Base-by-base conservation (phyloP, 148 eudicot genomes). In the Salicornia ramosissima region DNA sequence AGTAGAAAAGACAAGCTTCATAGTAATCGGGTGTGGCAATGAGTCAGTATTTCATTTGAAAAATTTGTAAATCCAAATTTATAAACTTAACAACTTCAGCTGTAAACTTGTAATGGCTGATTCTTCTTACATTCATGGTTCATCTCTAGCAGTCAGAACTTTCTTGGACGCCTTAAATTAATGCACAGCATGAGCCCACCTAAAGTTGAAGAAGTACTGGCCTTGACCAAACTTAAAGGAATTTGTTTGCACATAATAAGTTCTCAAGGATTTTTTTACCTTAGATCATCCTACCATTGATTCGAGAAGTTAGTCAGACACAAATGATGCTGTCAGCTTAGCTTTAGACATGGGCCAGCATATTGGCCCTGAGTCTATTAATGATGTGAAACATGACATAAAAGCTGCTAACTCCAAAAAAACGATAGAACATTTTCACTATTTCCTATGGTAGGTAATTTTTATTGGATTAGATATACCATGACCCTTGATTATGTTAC, bases 121-220 rank as follows among this genome's bases (percentile, higher is more conserved):
- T 60, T 34, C 6, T 33, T 33, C 2, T 2, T 33, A 33, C 11
- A 21, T 9, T 8, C 4, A 18, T 10, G 42, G 14, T 53, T 6
- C 57, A 53, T n/a, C 64, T n/a, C 64, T 10, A 21, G 40, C 40
- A 58, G 40, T 30, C 64, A 60, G 16, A 60, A 60, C 2, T 60
- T 10, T 34, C 25, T n/a, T 33, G 22, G 26, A 33, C 2, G 64
- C 34, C 26, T 60, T 6, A 0, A 21, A 34, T 19, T 33, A 10
- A 33, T 19, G 43, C 25, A 60, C 10, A 7, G 7, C 15, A 34
- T 36, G 3, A 60, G 43, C 64, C 64, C 43, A 33, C 29, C 15
- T 33, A 25, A 60, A 33, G 64, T 34, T 19, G 14, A 14, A 34
- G 42, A 34, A 60, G 43, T 60, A 33, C 34, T n/a, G 4, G 10